phyloP scores from a whole-genome alignment of 2,329 filamentous ascomycete species.

The Paracoccidioides brasiliensis region DNA sequence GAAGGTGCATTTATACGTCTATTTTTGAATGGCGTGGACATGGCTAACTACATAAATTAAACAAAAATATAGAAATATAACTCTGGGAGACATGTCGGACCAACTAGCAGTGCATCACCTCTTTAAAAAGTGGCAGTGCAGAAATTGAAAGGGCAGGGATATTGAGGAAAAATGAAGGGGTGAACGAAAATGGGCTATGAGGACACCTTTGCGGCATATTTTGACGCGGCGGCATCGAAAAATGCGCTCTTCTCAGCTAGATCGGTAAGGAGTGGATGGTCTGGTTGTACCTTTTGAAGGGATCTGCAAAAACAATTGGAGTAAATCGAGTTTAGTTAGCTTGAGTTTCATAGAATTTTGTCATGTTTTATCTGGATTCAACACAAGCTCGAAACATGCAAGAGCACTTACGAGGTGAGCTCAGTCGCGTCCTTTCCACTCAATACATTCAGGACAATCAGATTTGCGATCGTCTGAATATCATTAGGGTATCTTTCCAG shows the following conservation, averaged over 20 bases:
- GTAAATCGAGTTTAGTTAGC: not conserved
- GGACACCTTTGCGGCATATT: conserved; percentile 70
- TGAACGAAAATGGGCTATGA: conserved; percentile 12
- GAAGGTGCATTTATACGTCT: not conserved
- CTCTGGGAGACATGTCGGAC: not conserved
- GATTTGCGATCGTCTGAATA: conserved; percentile 66
- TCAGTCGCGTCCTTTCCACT: conserved; percentile 58
- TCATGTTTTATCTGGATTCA: not conserved
- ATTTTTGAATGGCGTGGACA: not conserved
- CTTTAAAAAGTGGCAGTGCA: not conserved
- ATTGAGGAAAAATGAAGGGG: not conserved
- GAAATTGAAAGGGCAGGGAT: not conserved
- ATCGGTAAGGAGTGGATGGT: conserved; percentile 61
- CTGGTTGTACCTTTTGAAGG: conserved; percentile 42
- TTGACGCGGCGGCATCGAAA: conserved; percentile 74
- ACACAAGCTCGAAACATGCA: not conserved
- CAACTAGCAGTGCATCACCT: not conserved
- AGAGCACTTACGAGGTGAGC: conserved; percentile 42
- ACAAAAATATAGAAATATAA: not conserved
- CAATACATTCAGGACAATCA: conserved; percentile 65
- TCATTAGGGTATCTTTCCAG: conserved; percentile 59
- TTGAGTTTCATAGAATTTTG: conserved; percentile 12
- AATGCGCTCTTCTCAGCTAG: conserved; percentile 72
- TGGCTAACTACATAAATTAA: not conserved
- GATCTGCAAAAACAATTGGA: conserved; percentile 13